Percentiles rank a stretch among this genome's conserved stretches.
Evolutionary conservation across 2,329 filamentous ascomycete genomes (phyloP).

Genomic region (Xylariaceae sp.): DNA sequence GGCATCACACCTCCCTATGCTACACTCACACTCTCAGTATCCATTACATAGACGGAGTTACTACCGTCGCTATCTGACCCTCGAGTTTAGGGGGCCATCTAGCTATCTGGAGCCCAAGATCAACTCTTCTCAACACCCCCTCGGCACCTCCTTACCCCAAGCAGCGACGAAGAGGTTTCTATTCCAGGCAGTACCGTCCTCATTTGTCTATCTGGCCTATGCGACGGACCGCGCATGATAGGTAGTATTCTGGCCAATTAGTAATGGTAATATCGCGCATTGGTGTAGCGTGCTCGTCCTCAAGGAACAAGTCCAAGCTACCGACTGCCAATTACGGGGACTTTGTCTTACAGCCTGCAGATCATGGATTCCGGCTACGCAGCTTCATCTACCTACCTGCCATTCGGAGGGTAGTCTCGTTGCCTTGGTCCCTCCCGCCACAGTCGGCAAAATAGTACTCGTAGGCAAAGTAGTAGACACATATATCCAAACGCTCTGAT

Average conservation of each 20-base stretch:
- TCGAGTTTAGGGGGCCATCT: too few species aligned
- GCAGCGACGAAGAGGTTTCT: not conserved
- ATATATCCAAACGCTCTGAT: slow-evolving; percentile 1
- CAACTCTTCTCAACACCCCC: too few species aligned
- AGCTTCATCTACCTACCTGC: not conserved
- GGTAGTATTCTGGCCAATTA: not conserved
- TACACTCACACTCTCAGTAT: slow-evolving; percentile 8
- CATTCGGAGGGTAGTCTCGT: not conserved
- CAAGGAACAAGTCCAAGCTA: not conserved
- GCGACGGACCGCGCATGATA: not conserved
- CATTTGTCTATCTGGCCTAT: not conserved
- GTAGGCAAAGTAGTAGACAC: not conserved
- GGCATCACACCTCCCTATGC: slow-evolving; percentile 5
- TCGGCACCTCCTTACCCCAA: not conserved
- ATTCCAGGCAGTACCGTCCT: not conserved
- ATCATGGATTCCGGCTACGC: not conserved
- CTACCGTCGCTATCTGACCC: not conserved
- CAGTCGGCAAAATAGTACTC: not conserved
- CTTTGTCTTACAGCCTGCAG: not conserved
- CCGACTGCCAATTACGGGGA: not conserved
- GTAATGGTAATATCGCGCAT: not conserved
- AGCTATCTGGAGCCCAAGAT: too few species aligned
- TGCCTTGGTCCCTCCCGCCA: not conserved
- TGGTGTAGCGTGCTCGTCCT: not conserved
- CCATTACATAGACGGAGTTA: not conserved